Evolutionary conservation across 768 basidiomycete species (phyloP), one percentile per base, ranked within the genome.

Genomic region (Nidularia pulvinata): DNA sequence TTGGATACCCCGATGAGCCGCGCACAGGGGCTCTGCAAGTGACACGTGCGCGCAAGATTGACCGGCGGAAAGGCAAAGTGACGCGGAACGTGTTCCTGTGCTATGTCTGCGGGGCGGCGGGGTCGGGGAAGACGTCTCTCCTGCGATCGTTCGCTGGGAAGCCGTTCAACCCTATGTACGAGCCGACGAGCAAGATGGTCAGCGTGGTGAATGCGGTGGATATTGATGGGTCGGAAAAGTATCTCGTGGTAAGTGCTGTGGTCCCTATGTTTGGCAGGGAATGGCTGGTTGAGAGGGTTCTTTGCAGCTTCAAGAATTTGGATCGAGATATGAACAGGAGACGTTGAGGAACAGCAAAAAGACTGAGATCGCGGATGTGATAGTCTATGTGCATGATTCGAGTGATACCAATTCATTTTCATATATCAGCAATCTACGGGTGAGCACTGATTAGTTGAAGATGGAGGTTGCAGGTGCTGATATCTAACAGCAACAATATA

Each of bases 351-450:
- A 89, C 68, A 79, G 86, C 37, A 96, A 93, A 76, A 97, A 95
- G 74, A 86, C 88, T 33, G 95, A 97, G 66, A 72, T 91, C 45
- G 93, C 92, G 16, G 96, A 99, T 70, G 92, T 98, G 42, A 91
- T 98, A 56, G 82, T 95, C 57, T 98, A 96, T 66, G 94, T 98
- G 33, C 87, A 98, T 63, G 96, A 99, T 71, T 98, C 95, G 46
- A 95, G 93, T 65, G 96, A 99, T 67, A 98, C 96, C 39, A 98
- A 99, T 72, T 97, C 94, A 7, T 99, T 99, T 69, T 95, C 93
- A 46, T 97, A 98, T 72, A 94, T 99, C 68, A 95, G 93, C 61
- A 97, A 96, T 73, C 75, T 98, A 62, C 84, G 96, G 68, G 95
- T 96, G 66, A 61, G 68, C 69, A 51, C 7, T 47, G 33, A 51